Base-by-base conservation (phyloP, 78 protist genomes). In the Tieghemostelium lacteum region DNA sequence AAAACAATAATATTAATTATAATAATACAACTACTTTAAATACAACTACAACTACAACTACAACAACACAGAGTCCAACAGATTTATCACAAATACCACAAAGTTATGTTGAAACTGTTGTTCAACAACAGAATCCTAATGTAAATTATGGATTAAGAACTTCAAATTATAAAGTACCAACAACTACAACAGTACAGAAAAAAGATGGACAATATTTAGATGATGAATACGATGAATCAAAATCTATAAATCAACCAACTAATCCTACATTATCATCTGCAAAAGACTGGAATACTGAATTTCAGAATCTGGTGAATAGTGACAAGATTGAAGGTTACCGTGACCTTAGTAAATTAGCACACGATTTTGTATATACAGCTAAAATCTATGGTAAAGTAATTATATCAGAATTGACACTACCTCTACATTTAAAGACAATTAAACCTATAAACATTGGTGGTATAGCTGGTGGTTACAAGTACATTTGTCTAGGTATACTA, bases 321-420 rank as follows among this genome's bases (percentile, higher is more conserved):
- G 55, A 83, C 7, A 66, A 60, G 20, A 83, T 83, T 73, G 91
- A 83, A 69, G 91, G 91, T 36, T 91, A 91, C 70, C 69, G 55
- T 52, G 66, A 83, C 12, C 12, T 91, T 6, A 64, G 80, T 10
- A 65, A 87, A 1, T 39, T 91, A 16, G 66, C 67, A 19, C 77
- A 91, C 17, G 96, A 93, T 65, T 93, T 93, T 63, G 58, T 93
- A 6, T 72, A 85, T 58, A 58, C 83, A 20, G 96, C 96, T 0
- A 72, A 42, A 28, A 74, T 85, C 0, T 93, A 85, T 87, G 96
- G 96, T 26, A 76, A 85, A 61, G 64, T 93, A 36, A 93, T 93
- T 22, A 85, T 93, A 29, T 58, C 78, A 33, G 96, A 93, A 45
- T 64, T 73, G 40, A 75, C 50, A 50, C 33, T 91, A 28, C 74